Base-by-base conservation (phyloP, 805 yeast genomes). In the Nakazawaea anatomiae region DNA sequence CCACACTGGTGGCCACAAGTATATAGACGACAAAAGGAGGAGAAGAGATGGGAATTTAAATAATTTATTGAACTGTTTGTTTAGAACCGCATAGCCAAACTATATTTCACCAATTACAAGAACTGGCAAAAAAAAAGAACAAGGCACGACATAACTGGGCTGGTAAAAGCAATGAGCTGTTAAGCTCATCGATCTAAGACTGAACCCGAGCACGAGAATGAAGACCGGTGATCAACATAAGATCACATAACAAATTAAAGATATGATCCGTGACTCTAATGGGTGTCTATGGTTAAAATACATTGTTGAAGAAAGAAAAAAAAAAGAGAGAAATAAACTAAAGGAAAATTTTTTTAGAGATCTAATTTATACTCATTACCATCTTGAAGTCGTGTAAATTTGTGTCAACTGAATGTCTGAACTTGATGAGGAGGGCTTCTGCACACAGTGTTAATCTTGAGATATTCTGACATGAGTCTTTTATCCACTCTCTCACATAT, bases 131-230 rank as follows among this genome's bases (percentile, higher is more conserved):
- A 32, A 32, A 53, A 54, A 60, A 60, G 54, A 59, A 61, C 58
- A 59, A 63, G 41, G 76, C 78, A 72, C 83, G 85, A 74, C 84
- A 74, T 71, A 70, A 68, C 45, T 30, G 63, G 75, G 76, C 79
- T 79, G 76, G 75, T 68, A 65, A 65, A 68, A 75, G 52, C 56
- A 46, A 40, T 27, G n/a, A 36, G 47, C 50, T 52, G 55, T 54
- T 10, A 34, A 34, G 12, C 12, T 72, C 60, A 60, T 80, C 71
- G 52, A 70, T 87, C 91, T 87, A 77, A 86, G 94, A 87, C 87
- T 71, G 25, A 38, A 87, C 94, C 94, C 94, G 91, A 87, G 96
- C 96, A 87, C 96, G 88, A 78, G 77, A 71, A 56, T 65, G 35
- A 18, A 29, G 32, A 67, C 74, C 68, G 49, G 38, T 44, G 48